phyloP scores from a whole-genome alignment of 2,329 filamentous ascomycete species.

The Sporothrix humicola region DNA sequence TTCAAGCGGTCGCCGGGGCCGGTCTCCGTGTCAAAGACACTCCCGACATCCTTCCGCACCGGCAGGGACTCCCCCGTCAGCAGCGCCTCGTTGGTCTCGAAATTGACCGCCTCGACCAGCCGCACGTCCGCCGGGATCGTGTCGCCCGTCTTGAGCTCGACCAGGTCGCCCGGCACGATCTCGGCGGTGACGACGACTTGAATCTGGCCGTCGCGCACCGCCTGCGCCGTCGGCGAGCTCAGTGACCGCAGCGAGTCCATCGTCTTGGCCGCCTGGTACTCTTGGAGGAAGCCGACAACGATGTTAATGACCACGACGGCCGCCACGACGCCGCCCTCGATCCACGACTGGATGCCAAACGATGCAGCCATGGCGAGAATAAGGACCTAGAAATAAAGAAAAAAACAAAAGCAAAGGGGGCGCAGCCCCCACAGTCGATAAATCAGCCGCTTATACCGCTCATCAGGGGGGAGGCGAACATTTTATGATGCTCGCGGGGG shows the following conservation, averaged over 20 bases:
- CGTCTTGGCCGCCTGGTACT: slow-evolving; percentile 68
- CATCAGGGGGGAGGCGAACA: too few species aligned
- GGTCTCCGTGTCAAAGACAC: slow-evolving; percentile 51
- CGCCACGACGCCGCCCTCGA: slow-evolving; percentile 47
- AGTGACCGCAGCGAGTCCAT: slow-evolving; percentile 68
- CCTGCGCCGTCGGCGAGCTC: slow-evolving; percentile 65
- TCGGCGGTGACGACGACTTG: slow-evolving; percentile 63
- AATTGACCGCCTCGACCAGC: slow-evolving; percentile 75
- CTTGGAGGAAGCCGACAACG: slow-evolving; percentile 69
- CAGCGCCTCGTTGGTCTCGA: slow-evolving; percentile 78
- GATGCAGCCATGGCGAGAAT: slow-evolving; percentile 76
- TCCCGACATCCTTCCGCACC: slow-evolving; percentile 70
- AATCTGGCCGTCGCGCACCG: slow-evolving; percentile 64
- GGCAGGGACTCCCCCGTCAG: slow-evolving; percentile 78
- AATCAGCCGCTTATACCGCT: too few species aligned
- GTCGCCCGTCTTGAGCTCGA: slow-evolving; percentile 71
- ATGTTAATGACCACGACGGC: slow-evolving; percentile 64
- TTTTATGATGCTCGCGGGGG: too few species aligned
- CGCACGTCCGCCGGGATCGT: slow-evolving; percentile 76
- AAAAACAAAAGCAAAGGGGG: too few species aligned
- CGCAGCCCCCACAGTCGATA: too few species aligned
- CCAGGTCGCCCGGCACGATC: slow-evolving; percentile 73
- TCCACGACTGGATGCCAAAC: slow-evolving; percentile 63
- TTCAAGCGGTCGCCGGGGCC: slow-evolving; percentile 70
- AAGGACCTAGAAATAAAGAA: slow-evolving; percentile 55